Evolutionary conservation across 768 basidiomycete genomes (phyloP).

Genomic region (Calocybe gangraenosa): DNA sequence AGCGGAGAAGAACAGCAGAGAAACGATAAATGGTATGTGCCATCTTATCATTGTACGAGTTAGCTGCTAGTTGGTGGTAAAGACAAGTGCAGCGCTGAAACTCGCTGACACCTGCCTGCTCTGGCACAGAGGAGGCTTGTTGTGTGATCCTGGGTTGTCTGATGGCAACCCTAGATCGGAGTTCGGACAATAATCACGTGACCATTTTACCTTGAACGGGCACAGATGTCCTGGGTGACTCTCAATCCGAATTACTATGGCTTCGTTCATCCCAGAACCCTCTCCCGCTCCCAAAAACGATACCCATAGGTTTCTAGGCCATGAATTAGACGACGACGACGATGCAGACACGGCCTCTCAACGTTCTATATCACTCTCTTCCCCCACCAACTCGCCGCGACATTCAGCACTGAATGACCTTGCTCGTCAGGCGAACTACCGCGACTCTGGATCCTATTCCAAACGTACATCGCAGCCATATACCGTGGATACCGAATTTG

Average conservation of each 20-base stretch:
- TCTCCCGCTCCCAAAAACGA: constrained; percentile 26
- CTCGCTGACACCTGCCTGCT: constrained; percentile 6
- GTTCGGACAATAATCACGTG: neutral
- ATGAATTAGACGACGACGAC: constrained; percentile 33
- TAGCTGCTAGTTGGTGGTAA: neutral
- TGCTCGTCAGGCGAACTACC: constrained; percentile 12
- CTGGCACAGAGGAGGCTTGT: constrained; percentile 12
- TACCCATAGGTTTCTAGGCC: constrained; percentile 25
- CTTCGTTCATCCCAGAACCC: constrained; percentile 26
- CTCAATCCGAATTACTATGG: constrained; percentile 15
- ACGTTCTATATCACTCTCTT: constrained; percentile 71
- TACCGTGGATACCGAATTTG: constrained; percentile 50
- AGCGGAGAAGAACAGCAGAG: neutral
- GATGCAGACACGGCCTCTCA: constrained; percentile 79
- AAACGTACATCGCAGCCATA: constrained; percentile 42
- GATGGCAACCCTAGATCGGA: constrained; percentile 5
- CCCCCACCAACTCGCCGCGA: constrained; percentile 53
- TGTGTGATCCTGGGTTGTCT: constrained; percentile 1
- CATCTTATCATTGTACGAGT: neutral
- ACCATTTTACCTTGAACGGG: neutral
- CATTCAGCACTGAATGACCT: constrained; percentile 26
- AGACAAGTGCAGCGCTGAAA: neutral
- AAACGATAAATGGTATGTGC: neutral
- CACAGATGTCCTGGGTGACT: neutral
- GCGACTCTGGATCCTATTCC: constrained; percentile 24